These are phyloP conservation scores for Melampsora abietis-canadensis DNA, from an alignment of 1,284 basidiomycete species.

Conservation along the genomic window DNA sequence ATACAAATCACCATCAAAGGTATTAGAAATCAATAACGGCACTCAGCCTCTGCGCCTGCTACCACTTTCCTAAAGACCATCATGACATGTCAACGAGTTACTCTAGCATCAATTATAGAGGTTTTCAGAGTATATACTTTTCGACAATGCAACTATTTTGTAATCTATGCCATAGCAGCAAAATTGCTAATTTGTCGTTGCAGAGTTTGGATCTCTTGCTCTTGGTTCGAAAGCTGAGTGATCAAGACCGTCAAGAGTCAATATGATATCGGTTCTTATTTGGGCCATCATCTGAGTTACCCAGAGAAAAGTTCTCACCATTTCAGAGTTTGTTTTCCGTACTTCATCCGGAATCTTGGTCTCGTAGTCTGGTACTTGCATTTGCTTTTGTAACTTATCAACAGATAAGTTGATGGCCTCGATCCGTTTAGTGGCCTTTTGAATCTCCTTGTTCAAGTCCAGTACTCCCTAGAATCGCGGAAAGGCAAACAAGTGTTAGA, in stretches of 20 bases:
- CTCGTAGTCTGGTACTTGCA: slow-evolving; percentile 71
- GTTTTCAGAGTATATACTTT: too few relatives aligned
- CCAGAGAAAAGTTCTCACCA: slow-evolving; percentile 58
- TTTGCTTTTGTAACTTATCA: slow-evolving; percentile 72
- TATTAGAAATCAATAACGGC: too few relatives aligned
- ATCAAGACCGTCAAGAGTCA: neutral
- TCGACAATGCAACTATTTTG: too few relatives aligned
- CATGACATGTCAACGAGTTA: too few relatives aligned
- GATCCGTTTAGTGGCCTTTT: slow-evolving; percentile 68
- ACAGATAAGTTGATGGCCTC: slow-evolving; percentile 66
- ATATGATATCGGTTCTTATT: neutral
- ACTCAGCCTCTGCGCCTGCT: too few relatives aligned
- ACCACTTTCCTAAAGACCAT: too few relatives aligned
- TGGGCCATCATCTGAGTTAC: neutral
- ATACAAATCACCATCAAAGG: too few relatives aligned
- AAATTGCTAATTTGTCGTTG: slow-evolving; percentile 21
- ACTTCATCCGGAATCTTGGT: slow-evolving; percentile 74
- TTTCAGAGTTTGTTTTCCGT: slow-evolving; percentile 69
- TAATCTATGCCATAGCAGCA: slow-evolving; percentile 1
- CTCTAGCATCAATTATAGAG: too few relatives aligned
- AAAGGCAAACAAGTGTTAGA: neutral
- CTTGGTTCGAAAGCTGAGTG: slow-evolving; percentile 20
- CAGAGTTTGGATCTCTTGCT: slow-evolving; percentile 26
- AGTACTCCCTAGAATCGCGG: slow-evolving; percentile 66
- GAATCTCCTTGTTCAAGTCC: slow-evolving; percentile 76